Percentiles rank a stretch among this genome's conserved stretches.
Conservation (phyloP, 139 green algal genomes). For the Coelastrella sp. region DNA sequence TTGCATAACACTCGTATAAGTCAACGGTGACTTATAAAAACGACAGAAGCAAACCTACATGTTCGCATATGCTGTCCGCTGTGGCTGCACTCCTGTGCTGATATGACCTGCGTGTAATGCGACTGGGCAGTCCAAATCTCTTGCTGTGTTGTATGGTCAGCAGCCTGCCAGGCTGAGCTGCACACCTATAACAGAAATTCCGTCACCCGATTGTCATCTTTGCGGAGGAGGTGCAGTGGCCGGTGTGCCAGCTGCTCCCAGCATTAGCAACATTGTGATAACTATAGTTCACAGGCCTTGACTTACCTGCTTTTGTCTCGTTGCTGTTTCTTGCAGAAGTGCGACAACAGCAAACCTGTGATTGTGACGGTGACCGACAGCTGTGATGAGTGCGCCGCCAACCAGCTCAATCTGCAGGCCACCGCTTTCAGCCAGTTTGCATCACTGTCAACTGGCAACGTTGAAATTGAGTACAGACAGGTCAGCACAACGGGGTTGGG, state of each 20-base stretch:
- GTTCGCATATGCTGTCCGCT: too few relatives aligned
- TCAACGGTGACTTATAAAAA: too few relatives aligned
- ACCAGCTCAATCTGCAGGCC: conserved; percentile 35
- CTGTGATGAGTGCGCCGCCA: conserved; percentile 20
- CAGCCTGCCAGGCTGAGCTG: too few relatives aligned
- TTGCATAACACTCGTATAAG: neutral
- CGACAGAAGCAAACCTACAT: too few relatives aligned
- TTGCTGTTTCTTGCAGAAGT: neutral
- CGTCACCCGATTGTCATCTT: too few relatives aligned
- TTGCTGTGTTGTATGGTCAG: too few relatives aligned
- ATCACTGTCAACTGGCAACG: neutral
- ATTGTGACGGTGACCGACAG: neutral
- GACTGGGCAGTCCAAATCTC: too few relatives aligned
- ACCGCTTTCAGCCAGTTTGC: conserved; percentile 12
- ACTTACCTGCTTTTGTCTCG: neutral
- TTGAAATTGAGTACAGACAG: conserved; percentile 13
- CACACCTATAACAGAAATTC: too few relatives aligned
- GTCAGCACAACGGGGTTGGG: neutral
- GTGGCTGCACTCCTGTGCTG: too few relatives aligned
- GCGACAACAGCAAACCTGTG: neutral
- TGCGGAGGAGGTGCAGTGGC: too few relatives aligned
- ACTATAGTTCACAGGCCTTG: neutral
- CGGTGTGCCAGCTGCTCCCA: too few relatives aligned
- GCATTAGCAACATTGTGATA: neutral
- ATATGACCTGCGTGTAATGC: too few relatives aligned